Percentiles rank a stretch among this genome's conserved stretches.
phyloP scores from a whole-genome alignment of 257 asterid species.

The Ballota nigra region DNA sequence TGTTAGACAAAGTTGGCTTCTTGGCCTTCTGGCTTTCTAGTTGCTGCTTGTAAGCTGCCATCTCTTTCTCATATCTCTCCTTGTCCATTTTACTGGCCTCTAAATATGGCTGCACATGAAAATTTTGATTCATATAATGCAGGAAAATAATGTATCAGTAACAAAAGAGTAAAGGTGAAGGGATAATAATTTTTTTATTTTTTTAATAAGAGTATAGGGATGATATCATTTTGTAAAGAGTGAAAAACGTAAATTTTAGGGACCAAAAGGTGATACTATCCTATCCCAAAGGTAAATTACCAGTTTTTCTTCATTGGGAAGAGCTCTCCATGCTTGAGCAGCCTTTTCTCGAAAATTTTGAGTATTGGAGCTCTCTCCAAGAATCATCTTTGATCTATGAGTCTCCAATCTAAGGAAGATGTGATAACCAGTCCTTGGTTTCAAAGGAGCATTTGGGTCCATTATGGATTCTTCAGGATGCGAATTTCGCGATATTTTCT shows the following conservation, averaged over 20 bases:
- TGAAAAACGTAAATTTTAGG: too few species aligned
- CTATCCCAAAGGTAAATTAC: slow-evolving; percentile 28
- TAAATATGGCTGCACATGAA: slow-evolving; percentile 47
- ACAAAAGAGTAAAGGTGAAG: too few species aligned
- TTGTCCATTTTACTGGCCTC: slow-evolving; percentile 65
- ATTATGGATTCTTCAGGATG: slow-evolving; percentile 20
- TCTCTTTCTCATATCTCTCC: slow-evolving; percentile 54
- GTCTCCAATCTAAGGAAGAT: slow-evolving; percentile 57
- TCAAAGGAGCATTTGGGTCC: slow-evolving; percentile 39
- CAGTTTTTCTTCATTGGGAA: slow-evolving; percentile 47
- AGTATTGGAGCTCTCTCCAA: slow-evolving; percentile 37
- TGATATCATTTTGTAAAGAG: too few species aligned
- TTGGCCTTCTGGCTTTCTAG: slow-evolving; percentile 19
- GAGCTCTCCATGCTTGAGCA: slow-evolving; percentile 47
- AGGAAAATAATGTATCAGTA: too few species aligned
- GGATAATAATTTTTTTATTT: too few species aligned
- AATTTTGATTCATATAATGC: too few species aligned
- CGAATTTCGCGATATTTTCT: slow-evolving; percentile 10
- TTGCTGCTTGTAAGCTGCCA: slow-evolving; percentile 33
- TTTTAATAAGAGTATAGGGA: too few species aligned
- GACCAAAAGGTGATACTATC: too few species aligned
- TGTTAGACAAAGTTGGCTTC: slow-evolving; percentile 5
- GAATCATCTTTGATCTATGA: slow-evolving; percentile 36
- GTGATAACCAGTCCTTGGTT: slow-evolving; percentile 58
- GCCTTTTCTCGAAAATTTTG: slow-evolving; percentile 48